A percentile compares a stretch with the other conserved stretches of the same genome.
phyloP scores from a whole-genome alignment of 352 stramenopile genomes.

The Phytophthora colocasiae region DNA sequence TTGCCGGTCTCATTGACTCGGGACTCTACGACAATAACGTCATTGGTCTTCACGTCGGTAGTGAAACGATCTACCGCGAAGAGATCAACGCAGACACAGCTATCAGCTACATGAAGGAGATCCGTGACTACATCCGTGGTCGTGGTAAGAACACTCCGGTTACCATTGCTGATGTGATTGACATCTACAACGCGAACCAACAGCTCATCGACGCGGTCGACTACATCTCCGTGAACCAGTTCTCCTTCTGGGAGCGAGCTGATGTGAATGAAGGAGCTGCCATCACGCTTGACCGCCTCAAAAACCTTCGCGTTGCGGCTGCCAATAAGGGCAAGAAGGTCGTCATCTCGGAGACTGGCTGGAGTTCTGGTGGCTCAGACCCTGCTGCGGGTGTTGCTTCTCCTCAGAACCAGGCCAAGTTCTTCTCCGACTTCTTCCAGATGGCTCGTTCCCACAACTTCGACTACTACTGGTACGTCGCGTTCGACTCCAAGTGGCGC shows the following conservation, averaged over 20 bases:
- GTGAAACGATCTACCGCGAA: slow-evolving; percentile 75
- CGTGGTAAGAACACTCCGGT: slow-evolving; percentile 58
- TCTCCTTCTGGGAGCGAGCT: slow-evolving; percentile 73
- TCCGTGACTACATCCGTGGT: slow-evolving; percentile 52
- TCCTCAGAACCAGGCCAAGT: slow-evolving; percentile 63
- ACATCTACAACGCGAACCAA: slow-evolving; percentile 72
- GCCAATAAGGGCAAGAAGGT: slow-evolving; percentile 61
- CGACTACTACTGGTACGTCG: slow-evolving; percentile 80
- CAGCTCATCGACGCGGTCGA: slow-evolving; percentile 69
- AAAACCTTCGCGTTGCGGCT: slow-evolving; percentile 48
- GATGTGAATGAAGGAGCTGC: slow-evolving; percentile 57
- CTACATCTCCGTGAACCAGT: slow-evolving; percentile 80
- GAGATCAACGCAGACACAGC: slow-evolving; percentile 53
- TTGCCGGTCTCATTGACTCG: slow-evolving; percentile 46
- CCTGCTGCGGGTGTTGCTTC: slow-evolving; percentile 42
- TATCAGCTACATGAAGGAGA: slow-evolving; percentile 68
- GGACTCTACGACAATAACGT: slow-evolving; percentile 60
- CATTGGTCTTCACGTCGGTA: slow-evolving; percentile 63
- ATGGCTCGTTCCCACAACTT: slow-evolving; percentile 55
- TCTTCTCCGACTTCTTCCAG: slow-evolving; percentile 75
- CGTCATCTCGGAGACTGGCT: slow-evolving; percentile 71
- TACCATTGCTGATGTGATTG: slow-evolving; percentile 75
- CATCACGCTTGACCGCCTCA: slow-evolving; percentile 63
- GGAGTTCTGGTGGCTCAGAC: slow-evolving; percentile 56
- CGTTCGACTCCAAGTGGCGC: slow-evolving; percentile 74